A percentile compares a stretch with the other conserved stretches of the same genome.
These are phyloP conservation scores for Venturiaceae sp. DNA, from an alignment of 2,329 filamentous ascomycete species.

Conservation along the genomic window DNA sequence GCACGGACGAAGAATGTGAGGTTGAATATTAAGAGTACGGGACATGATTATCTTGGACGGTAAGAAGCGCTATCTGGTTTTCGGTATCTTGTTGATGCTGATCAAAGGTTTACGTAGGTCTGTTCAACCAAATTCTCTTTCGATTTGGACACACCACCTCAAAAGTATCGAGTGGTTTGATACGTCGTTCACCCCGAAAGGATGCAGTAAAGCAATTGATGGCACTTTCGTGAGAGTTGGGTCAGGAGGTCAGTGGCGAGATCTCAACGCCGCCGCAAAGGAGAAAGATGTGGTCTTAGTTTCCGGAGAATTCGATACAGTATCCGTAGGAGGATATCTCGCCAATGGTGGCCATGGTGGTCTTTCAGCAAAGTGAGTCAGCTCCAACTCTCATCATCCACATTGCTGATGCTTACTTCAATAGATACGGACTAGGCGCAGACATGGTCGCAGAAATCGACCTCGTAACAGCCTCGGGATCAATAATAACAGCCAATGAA, in stretches of 20 bases:
- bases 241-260: neutral
- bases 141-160: constrained; percentile 4
- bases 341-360: too few species aligned
- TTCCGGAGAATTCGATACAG: neutral
- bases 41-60: constrained; percentile 4
- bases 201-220: neutral
- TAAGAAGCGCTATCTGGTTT: neutral
- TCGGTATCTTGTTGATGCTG: neutral
- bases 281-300: neutral
- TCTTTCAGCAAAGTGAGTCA: too few species aligned
- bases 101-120: neutral
- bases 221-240: constrained; percentile 1
- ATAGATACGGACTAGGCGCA: too few species aligned
- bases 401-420: too few species aligned
- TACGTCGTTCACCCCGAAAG: neutral
- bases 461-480: neutral
- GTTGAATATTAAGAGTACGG: constrained; percentile 5
- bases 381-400: too few species aligned
- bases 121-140: neutral
- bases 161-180: neutral
- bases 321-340: constrained; percentile 1
- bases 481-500: constrained; percentile 20
- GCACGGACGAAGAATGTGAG: constrained; percentile 3
- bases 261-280: neutral
- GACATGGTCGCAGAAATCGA: too few species aligned